Conservation (phyloP, 2,329 filamentous ascomycete species). For the Aspergillus sp. region DNA sequence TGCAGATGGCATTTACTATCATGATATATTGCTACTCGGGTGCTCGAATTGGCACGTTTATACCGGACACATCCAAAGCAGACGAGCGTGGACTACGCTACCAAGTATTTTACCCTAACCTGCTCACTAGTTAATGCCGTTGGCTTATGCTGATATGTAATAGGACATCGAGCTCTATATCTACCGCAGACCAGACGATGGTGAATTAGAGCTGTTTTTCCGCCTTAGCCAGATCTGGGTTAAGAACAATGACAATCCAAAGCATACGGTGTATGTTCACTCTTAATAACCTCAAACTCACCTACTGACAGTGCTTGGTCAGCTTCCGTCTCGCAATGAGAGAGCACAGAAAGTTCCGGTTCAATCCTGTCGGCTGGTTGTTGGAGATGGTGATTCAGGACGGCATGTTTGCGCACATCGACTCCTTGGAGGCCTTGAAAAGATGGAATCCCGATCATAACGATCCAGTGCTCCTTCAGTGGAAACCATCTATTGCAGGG, state of each 20-base stretch:
- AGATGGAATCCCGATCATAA: constrained; percentile 11
- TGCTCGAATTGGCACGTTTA: constrained; percentile 13
- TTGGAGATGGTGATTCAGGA: constrained; percentile 12
- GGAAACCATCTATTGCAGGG: constrained; percentile 8
- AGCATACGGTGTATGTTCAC: constrained; percentile 7
- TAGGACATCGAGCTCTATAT: constrained; percentile 16
- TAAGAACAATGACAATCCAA: constrained; percentile 12
- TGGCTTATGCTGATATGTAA: constrained; percentile 1
- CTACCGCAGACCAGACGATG: constrained; percentile 8
- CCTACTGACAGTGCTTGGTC: neutral
- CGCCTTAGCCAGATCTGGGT: constrained; percentile 13
- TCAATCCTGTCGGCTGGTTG: constrained; percentile 5
- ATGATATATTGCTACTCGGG: constrained; percentile 11
- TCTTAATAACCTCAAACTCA: neutral
- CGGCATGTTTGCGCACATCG: constrained; percentile 6
- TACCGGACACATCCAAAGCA: constrained; percentile 13
- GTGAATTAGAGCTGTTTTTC: constrained; percentile 14
- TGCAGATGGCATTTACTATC: constrained; percentile 12
- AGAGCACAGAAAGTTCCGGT: constrained; percentile 12
- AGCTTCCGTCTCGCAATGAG: constrained; percentile 12
- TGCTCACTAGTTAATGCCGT: neutral
- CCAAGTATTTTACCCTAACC: constrained; percentile 10
- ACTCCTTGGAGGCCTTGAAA: constrained; percentile 8
- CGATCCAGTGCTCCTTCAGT: constrained; percentile 4
- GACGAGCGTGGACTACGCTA: constrained; percentile 11